Evolutionary conservation across 2,329 filamentous ascomycete genomes (phyloP), one percentile per base, ranked within the genome.

Genomic region (Alternaria brassicicola): DNA sequence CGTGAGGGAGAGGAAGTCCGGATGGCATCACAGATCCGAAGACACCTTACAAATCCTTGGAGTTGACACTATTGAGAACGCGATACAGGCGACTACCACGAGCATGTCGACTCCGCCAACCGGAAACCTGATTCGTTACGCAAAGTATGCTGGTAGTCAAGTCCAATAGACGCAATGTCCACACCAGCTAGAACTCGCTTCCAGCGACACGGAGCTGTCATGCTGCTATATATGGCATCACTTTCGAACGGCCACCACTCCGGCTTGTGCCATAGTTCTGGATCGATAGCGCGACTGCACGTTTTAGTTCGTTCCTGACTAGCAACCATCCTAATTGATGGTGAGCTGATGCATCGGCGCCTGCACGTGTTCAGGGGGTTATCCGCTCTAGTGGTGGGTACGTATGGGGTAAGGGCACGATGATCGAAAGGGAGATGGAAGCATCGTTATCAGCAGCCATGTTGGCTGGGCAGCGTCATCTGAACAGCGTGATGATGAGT

Each of bases 151-250:
- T 41, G 36, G 35, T 42, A 30, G 25, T 19, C 43, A 47, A 33
- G 43, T 13, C 19, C 43, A 17, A 15, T 26, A 42, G 39, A 19
- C 25, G 35, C 53, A 51, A 39, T 35, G 45, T 35, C n/a, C 21
- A 48, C 10, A 17, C 38, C 26, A 26, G 35, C 26, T 49, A 21
- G 26, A 15, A 25, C 2, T 17, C 43, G 43, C 26, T 38, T 55
- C 10, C 26, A 30, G 39, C 28, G 17, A 57, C 21, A 43, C n/a
- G 12, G 43, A 54, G 7, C 12, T 54, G 35, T 35, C 42, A 54
- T 43, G 36, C 9, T 54, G 36, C 55, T 57, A 57, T 47, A 49
- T 54, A 54, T 48, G 50, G 55, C 42, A 41, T 19, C 8, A 23
- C 25, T 26, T 31, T 17, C 33, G 31, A 26, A 33, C 30, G 42